These are phyloP conservation scores for Speleostelium caveatum DNA, from an alignment of 78 protist species.

Conservation along the genomic window DNA sequence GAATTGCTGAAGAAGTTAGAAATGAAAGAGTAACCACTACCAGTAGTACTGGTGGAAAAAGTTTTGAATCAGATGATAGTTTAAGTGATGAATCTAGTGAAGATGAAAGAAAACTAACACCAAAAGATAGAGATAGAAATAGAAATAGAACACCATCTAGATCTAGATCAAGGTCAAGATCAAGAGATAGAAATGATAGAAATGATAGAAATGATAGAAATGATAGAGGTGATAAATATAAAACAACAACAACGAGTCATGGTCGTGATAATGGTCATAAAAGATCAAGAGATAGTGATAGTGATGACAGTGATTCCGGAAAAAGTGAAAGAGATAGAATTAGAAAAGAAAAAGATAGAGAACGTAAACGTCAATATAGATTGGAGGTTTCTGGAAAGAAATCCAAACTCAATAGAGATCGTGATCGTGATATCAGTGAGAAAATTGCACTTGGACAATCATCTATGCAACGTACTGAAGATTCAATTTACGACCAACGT, in stretches of 20 bases:
- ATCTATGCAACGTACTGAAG: conserved; percentile 66
- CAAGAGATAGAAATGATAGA: neutral
- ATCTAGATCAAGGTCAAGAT: neutral
- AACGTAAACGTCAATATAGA: conserved; percentile 72
- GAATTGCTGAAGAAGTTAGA: conserved; percentile 54
- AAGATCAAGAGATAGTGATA: neutral
- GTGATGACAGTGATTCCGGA: conserved; percentile 21
- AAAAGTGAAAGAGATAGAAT: conserved; percentile 77
- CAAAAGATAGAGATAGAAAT: neutral
- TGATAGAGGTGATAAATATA: neutral
- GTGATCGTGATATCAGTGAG: conserved; percentile 95
- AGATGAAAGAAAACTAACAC: neutral
- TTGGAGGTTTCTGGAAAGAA: conserved; percentile 79
- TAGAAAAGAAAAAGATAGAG: conserved; percentile 75
- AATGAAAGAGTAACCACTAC: conserved; percentile 25
- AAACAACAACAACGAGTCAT: neutral
- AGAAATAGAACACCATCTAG: neutral
- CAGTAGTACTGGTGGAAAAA: conserved; percentile 41
- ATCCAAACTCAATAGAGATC: conserved; percentile 62
- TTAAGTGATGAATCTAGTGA: neutral
- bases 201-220: conserved; percentile 3
- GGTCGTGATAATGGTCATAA: neutral
- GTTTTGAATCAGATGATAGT: conserved; percentile 32
- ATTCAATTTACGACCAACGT: conserved; percentile 92
- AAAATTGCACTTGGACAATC: conserved; percentile 92